Percentiles rank a stretch among this genome's conserved stretches.
These are phyloP conservation scores for Cicer bijugum DNA, from an alignment of 306 rosid species.

Conservation along the genomic window DNA sequence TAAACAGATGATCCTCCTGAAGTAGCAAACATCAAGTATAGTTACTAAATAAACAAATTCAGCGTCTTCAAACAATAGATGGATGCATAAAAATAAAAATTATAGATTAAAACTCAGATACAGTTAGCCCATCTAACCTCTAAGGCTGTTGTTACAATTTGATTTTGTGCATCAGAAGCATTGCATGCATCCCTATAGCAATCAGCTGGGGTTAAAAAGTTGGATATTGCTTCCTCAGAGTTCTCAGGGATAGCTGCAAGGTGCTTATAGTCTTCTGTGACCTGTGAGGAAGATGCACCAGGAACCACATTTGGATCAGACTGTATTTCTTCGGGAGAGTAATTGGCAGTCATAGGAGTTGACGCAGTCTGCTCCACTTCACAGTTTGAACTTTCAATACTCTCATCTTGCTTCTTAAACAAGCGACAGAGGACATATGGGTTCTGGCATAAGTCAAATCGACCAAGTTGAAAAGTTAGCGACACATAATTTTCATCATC, in stretches of 20 bases:
- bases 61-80: conserved; percentile 16
- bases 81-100: neutral
- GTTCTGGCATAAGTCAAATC: conserved; percentile 58
- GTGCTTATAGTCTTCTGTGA: conserved; percentile 52
- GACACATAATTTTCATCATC: conserved; percentile 26
- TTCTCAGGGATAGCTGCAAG: conserved; percentile 42
- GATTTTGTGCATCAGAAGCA: conserved; percentile 43
- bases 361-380: conserved; percentile 58
- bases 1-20: conserved; percentile 45
- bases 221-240: conserved; percentile 61
- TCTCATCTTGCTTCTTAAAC: conserved; percentile 84
- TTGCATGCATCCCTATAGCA: conserved; percentile 40
- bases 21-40: conserved; percentile 37
- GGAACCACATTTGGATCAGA: conserved; percentile 52
- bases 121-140: conserved; percentile 53
- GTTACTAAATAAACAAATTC: conserved; percentile 39
- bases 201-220: conserved; percentile 45
- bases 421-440: conserved; percentile 85
- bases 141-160: conserved; percentile 25
- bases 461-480: conserved; percentile 42
- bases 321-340: conserved; percentile 60
- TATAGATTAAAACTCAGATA: conserved; percentile 31
- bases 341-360: conserved; percentile 53
- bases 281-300: conserved; percentile 53
- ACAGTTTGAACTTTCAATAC: conserved; percentile 57